Percentiles rank a stretch among this genome's conserved stretches.
Evolutionary conservation across 2,329 filamentous ascomycete species (phyloP).

Genomic region (Penicillium paneum): DNA sequence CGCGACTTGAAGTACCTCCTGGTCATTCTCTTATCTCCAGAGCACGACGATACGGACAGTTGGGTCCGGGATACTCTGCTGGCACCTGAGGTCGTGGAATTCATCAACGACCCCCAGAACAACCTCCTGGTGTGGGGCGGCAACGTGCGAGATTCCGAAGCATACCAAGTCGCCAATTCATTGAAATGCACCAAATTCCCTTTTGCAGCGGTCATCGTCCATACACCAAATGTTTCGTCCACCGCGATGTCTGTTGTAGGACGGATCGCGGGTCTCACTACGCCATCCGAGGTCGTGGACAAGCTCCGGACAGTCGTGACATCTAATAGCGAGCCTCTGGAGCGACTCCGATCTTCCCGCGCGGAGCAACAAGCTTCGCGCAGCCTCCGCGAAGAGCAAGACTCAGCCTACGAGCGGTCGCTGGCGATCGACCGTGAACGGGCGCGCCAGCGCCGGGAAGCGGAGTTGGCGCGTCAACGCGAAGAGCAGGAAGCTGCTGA

Average conservation of each 20-base stretch:
- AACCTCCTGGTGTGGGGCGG: constrained; percentile 90
- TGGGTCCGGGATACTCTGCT: constrained; percentile 84
- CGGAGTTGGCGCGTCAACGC: constrained; percentile 61
- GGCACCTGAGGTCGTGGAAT: constrained; percentile 67
- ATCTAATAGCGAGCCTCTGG: constrained; percentile 72
- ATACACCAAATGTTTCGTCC: constrained; percentile 78
- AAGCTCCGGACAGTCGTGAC: constrained; percentile 72
- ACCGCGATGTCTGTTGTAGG: constrained; percentile 89
- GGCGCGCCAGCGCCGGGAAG: constrained; percentile 71
- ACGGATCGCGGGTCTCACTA: constrained; percentile 69
- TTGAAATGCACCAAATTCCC: constrained; percentile 90
- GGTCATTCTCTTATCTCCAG: constrained; percentile 83
- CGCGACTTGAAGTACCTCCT: constrained; percentile 86
- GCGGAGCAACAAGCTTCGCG: constrained; percentile 78
- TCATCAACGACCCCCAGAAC: constrained; percentile 70
- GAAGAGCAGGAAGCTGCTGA: constrained; percentile 66
- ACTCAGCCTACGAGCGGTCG: constrained; percentile 89
- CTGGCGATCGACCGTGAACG: constrained; percentile 84
- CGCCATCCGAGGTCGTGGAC: constrained; percentile 67
- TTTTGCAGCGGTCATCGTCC: constrained; percentile 79
- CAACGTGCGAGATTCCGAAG: constrained; percentile 87
- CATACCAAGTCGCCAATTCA: constrained; percentile 86
- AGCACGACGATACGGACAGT: constrained; percentile 84
- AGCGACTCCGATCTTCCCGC: constrained; percentile 69
- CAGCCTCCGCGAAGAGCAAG: constrained; percentile 79